A percentile compares a stretch with the other conserved stretches of the same genome.
These are phyloP conservation scores for Penicillium paradoxum DNA, from an alignment of 495 filamentous ascomycete species.

Conservation along the genomic window DNA sequence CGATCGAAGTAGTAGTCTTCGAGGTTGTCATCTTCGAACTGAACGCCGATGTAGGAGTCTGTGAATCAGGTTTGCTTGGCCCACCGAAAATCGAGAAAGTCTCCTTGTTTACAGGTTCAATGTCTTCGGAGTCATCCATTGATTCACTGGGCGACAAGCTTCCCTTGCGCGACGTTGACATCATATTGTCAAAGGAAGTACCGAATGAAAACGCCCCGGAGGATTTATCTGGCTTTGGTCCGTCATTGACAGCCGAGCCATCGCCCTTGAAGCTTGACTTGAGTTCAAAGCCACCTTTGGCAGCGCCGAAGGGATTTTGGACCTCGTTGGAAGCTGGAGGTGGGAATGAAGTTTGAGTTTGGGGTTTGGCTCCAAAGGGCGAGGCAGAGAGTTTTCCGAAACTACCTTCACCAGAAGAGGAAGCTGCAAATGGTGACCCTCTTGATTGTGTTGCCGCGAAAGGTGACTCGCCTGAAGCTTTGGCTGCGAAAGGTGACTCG, in stretches of 20 bases:
- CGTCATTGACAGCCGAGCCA: conserved; percentile 56
- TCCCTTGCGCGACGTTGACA: conserved; percentile 19
- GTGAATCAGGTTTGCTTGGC: conserved; percentile 29
- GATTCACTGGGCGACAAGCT: conserved; percentile 21
- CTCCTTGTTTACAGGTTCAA: conserved; percentile 17
- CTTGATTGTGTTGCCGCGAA: conserved; percentile 18
- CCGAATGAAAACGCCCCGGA: conserved; percentile 35
- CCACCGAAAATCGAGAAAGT: conserved; percentile 19
- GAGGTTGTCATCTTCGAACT: conserved; percentile 27
- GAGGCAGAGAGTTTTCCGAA: conserved; percentile 3
- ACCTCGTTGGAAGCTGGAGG: conserved; percentile 33
- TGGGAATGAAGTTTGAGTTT: conserved; percentile 30
- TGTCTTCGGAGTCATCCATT: conserved; percentile 41
- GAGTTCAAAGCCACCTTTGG: conserved; percentile 58
- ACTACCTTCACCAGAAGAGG: not conserved
- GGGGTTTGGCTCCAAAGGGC: conserved; percentile 25
- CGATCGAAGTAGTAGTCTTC: conserved; percentile 26
- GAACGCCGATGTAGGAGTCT: conserved; percentile 30
- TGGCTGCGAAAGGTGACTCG: not conserved
- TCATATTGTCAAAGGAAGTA: conserved; percentile 25
- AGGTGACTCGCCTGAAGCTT: conserved; percentile 2
- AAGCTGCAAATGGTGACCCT: not conserved
- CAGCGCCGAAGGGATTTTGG: conserved; percentile 49
- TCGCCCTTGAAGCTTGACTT: conserved; percentile 79
- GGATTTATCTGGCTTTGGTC: conserved; percentile 44